Conservation (phyloP, 2,329 filamentous ascomycete species). For the Colletotrichum chrysophilum region DNA sequence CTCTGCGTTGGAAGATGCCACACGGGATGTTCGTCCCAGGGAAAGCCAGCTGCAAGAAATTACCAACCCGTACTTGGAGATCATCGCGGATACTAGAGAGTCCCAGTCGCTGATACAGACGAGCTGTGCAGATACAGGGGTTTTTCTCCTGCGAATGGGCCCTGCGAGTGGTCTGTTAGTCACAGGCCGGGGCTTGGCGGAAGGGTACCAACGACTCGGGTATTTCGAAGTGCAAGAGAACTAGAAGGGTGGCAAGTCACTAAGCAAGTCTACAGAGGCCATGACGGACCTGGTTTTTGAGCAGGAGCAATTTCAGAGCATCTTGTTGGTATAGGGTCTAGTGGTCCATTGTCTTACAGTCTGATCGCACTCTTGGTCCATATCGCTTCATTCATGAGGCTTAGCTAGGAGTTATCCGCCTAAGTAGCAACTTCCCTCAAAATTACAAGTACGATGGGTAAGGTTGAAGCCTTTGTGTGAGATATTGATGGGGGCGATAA, state of each 20-base stretch:
- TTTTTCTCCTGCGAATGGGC: not conserved
- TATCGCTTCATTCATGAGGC: fast-evolving
- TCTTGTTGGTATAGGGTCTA: not conserved
- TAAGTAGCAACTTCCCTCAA: not conserved
- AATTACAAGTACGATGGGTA: not conserved
- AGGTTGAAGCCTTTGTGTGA: not conserved
- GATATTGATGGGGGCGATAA: not conserved
- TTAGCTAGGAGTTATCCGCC: not conserved
- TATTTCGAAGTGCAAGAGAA: not conserved
- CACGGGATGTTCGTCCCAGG: not conserved
- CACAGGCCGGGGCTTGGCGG: not conserved
- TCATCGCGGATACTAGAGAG: not conserved
- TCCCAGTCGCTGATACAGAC: not conserved
- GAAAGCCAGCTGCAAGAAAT: not conserved
- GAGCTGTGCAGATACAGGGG: not conserved
- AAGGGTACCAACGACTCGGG: not conserved
- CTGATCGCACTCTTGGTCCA: not conserved
- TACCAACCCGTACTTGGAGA: not conserved
- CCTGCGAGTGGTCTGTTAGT: not conserved
- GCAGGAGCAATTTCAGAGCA: not conserved
- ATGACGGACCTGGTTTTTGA: not conserved
- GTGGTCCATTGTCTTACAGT: not conserved
- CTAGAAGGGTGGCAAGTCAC: not conserved
- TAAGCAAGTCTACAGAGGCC: not conserved
- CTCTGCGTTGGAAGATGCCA: not conserved